Evolutionary conservation across 2,329 filamentous ascomycete genomes (phyloP), one percentile per base, ranked within the genome.

Genomic region (Aureobasidium sp.): DNA sequence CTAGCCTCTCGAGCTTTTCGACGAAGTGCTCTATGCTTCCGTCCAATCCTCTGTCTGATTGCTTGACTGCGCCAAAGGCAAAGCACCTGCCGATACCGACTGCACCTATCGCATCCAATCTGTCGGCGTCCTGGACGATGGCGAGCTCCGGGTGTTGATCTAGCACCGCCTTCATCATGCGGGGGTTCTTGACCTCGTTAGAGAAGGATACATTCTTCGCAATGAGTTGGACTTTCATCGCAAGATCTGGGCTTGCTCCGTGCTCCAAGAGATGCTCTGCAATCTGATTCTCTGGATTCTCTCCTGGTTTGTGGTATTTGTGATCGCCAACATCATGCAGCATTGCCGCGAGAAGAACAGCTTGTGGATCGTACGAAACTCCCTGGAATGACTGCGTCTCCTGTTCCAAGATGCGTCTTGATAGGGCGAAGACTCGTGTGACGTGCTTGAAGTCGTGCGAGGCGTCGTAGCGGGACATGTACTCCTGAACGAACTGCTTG

Each of bases 381-480:
- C 67, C 39, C 1, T 74, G 71, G 47, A 75, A 67, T 69, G 72
- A 56, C 62, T 67, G 61, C 70, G 70, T 74, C 59, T 86, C 82
- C 44, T 74, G 72, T 47, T 78, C 69, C 64, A 88, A 79, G 66
- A 91, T 87, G 67, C 82, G 77, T 50, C 84, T 84, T 7, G 91
- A 84, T 39, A 94, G 83, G n/a, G 82, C 81, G 26, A 92, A 77
- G 26, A 97, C 92, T 59, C 92, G 87, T 65, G 85, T 79, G 69
- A 96, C 89, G 74, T 97, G 92, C 62, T 84, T 79, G 78, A 90
- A 95, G 77, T 96, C 90, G 78, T 97, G 92, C 1, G 90, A 96
- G 57, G 85, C 85, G 76, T 97, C 92, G 75, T 90, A 90, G 65
- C 83, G 80, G 50, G 84, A 79, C 87, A 92, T 93, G 78, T 89